Base-by-base conservation (phyloP, 202 grass and related monocot species). In the Panicum virgatum region DNA sequence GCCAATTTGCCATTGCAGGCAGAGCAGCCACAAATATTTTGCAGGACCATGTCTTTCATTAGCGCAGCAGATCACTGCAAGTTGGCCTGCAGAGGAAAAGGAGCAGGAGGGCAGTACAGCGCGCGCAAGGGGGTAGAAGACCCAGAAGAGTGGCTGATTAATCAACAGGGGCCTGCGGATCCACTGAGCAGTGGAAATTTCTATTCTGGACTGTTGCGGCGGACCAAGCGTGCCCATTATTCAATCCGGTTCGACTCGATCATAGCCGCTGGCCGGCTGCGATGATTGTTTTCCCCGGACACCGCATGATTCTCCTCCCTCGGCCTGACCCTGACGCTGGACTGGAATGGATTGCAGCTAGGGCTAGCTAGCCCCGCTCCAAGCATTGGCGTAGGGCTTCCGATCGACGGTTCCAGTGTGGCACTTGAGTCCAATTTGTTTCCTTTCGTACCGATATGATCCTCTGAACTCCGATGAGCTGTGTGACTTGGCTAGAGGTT, bases 171-270 rank as follows among this genome's bases (percentile, higher is more conserved):
- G 52, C 3, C 61, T 74, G 66, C 60, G 26, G 58, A 71, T 42
- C 52, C 69, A 90, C 16, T 75, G 34, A 74, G 74, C 80, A 86
- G 69, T 79, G 6, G 60, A 85, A 46, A 76, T 64, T 63, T 80
- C 75, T 80, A 30, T 70, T 69, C 26, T 86, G 75, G 80, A 83
- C 68, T 75, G 80, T 57, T 79, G 68, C 67, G 57, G 67, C 67
- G 72, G 85, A 78, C 73, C 69, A 83, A 79, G 68, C 83, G 85
- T 75, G 79, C 25, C 23, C 66, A 79, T 86, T 86, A 86, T 63
- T 83, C 82, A 62, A 70, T 45, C 62, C 74, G 56, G 61, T 56
- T 81, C 48, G 38, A 85, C 61, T 66, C 80, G 72, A 71, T 46
- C 43, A 80, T 83, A 83, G 79, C 60, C 25, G n/a, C n/a, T n/a